Conservation (phyloP, 768 basidiomycete species). For the Amanita fuliginea region DNA sequence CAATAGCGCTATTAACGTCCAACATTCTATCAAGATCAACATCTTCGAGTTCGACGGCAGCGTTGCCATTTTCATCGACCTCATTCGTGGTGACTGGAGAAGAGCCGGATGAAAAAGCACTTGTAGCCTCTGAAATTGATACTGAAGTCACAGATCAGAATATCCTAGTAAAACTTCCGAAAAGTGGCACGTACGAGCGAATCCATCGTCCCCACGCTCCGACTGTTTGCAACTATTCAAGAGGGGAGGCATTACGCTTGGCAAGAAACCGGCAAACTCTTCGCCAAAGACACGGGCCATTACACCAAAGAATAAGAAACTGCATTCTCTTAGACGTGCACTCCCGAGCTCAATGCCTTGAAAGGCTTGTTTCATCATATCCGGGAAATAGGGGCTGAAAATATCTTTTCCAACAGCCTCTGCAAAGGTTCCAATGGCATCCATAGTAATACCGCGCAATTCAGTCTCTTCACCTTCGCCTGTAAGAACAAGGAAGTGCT, state of each 20-base stretch:
- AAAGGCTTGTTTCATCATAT: constrained; percentile 94
- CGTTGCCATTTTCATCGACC: constrained; percentile 39
- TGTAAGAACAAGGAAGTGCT: constrained; percentile 78
- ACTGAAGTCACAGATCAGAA: constrained; percentile 22
- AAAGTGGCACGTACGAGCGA: constrained; percentile 26
- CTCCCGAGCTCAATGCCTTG: constrained; percentile 80
- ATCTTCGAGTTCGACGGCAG: constrained; percentile 62
- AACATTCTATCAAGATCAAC: constrained; percentile 79
- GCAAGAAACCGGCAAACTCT: constrained; percentile 84
- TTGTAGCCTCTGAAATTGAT: constrained; percentile 40
- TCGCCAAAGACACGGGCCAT: constrained; percentile 96
- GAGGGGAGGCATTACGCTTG: constrained; percentile 78
- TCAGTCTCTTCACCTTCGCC: constrained; percentile 90
- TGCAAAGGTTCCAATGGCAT: constrained; percentile 96
- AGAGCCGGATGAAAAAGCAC: constrained; percentile 62
- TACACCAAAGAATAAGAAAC: constrained; percentile 96
- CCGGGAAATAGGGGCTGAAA: constrained; percentile 93
- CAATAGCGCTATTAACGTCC: constrained; percentile 91
- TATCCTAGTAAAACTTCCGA: neutral
- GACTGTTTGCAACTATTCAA: constrained; percentile 72
- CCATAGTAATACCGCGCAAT: constrained; percentile 94
- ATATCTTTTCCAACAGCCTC: constrained; percentile 92
- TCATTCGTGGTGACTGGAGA: constrained; percentile 62
- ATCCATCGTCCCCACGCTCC: constrained; percentile 60
- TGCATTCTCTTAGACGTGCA: constrained; percentile 84